Evolutionary conservation across 148 eudicot genomes (phyloP).

Genomic region (Rhododendron ferrugineum): DNA sequence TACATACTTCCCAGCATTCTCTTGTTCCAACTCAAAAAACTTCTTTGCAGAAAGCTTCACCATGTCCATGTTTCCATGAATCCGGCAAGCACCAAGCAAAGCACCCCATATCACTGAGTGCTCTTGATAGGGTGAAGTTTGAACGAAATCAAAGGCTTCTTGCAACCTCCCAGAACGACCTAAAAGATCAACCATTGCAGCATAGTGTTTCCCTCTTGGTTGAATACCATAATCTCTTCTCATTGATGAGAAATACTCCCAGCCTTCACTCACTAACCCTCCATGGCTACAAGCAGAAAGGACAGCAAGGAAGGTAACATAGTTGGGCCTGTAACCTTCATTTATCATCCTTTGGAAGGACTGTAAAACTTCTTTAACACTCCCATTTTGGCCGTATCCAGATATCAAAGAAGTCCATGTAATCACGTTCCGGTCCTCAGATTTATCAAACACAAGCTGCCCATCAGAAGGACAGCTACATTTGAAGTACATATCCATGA

Average conservation of each 20-base stretch:
- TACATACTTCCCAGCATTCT: conserved; percentile 72
- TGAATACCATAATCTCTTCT: conserved; percentile 58
- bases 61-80: conserved; percentile 69
- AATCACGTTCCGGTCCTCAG: conserved; percentile 56
- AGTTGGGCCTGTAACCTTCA: conserved; percentile 71
- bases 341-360: conserved; percentile 55
- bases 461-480: conserved; percentile 73
- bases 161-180: conserved; percentile 79
- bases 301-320: conserved; percentile 80
- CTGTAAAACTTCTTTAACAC: conserved; percentile 45
- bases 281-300: conserved; percentile 94
- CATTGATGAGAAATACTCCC: conserved; percentile 65
- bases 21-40: conserved; percentile 59
- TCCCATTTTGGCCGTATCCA: conserved; percentile 79
- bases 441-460: conserved; percentile 45
- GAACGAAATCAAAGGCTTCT: conserved; percentile 66
- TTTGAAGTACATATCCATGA: conserved; percentile 92
- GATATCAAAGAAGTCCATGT: conserved; percentile 81
- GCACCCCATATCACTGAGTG: conserved; percentile 78
- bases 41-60: conserved; percentile 50
- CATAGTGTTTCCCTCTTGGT: conserved; percentile 66
- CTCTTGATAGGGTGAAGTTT: conserved; percentile 47
- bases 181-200: conserved; percentile 76
- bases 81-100: conserved; percentile 70
- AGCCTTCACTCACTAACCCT: conserved; percentile 74